These are phyloP conservation scores for Oryza glumipatula DNA, from an alignment of 176 grass and related monocot genomes.

Conservation along the genomic window DNA sequence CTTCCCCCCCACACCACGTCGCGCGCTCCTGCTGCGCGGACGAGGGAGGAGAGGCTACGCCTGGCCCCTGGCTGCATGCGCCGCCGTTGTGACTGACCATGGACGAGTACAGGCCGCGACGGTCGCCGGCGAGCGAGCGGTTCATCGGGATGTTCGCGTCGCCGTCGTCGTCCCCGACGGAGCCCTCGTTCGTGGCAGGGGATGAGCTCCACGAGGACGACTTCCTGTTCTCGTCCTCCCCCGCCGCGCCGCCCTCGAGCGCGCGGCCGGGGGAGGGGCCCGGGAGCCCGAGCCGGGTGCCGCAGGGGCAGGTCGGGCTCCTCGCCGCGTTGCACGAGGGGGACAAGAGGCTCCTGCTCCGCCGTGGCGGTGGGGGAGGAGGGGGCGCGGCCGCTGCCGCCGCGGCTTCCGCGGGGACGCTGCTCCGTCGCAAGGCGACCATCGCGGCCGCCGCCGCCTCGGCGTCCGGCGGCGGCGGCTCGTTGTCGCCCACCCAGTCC, in stretches of 20 bases:
- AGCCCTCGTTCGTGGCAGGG: slow-evolving; percentile 44
- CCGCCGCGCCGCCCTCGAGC: background rate
- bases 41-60: background rate
- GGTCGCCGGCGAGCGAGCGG: slow-evolving; percentile 53
- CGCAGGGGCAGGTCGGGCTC: slow-evolving; percentile 48
- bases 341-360: slow-evolving; percentile 50
- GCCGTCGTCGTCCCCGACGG: slow-evolving; percentile 59
- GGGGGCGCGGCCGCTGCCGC: background rate
- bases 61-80: slow-evolving; percentile 9
- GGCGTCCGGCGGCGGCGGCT: slow-evolving; percentile 24
- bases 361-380: slow-evolving; percentile 17
- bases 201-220: slow-evolving; percentile 62
- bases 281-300: slow-evolving; percentile 25
- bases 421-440: slow-evolving; percentile 50
- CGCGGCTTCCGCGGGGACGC: slow-evolving; percentile 29
- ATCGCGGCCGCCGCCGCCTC: slow-evolving; percentile 47
- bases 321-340: slow-evolving; percentile 62
- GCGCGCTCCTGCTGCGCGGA: slow-evolving; percentile 19
- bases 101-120: slow-evolving; percentile 52
- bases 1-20: background rate
- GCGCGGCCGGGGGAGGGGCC: slow-evolving; percentile 5
- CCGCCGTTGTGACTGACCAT: slow-evolving; percentile 13
- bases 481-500: slow-evolving; percentile 30
- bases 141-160: slow-evolving; percentile 63
- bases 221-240: slow-evolving; percentile 50